A percentile compares a stretch with the other conserved stretches of the same genome.
These are phyloP conservation scores for Westerdykella aurantiaca DNA, from an alignment of 2,329 filamentous ascomycete species.

Conservation along the genomic window DNA sequence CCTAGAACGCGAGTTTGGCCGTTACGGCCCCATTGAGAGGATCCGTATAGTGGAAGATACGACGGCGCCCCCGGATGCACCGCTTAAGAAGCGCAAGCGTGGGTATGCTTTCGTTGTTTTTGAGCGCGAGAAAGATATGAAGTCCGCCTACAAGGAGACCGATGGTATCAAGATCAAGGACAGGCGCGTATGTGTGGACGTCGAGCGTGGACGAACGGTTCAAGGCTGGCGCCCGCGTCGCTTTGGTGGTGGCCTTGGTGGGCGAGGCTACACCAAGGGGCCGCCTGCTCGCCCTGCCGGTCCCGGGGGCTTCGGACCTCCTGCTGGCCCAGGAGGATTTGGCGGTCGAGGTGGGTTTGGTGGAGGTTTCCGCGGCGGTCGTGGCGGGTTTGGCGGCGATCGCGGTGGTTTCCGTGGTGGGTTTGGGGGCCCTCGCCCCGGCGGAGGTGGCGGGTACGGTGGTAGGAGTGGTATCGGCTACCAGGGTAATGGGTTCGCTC, in stretches of 20 bases:
- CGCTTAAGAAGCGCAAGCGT: constrained; percentile 59
- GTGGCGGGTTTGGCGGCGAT: constrained; percentile 45
- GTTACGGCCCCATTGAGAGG: constrained; percentile 89
- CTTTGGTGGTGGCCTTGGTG: constrained; percentile 86
- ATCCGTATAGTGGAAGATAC: constrained; percentile 83
- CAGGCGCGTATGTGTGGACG: constrained; percentile 86
- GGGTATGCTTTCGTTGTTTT: constrained; percentile 97
- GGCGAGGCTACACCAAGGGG: constrained; percentile 85
- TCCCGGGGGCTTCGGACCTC: constrained; percentile 53
- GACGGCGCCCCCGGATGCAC: constrained; percentile 60
- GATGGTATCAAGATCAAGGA: constrained; percentile 93
- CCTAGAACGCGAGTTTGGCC: constrained; percentile 85
- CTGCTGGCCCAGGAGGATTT: constrained; percentile 48
- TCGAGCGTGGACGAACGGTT: constrained; percentile 91
- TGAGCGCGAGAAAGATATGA: constrained; percentile 97
- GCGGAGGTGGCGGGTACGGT: constrained; percentile 37
- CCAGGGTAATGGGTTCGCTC: constrained; percentile 40
- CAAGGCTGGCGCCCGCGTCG: constrained; percentile 89
- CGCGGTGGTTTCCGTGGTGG: constrained; percentile 47
- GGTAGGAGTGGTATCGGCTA: constrained; percentile 45
- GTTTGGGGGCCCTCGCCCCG: constrained; percentile 50
- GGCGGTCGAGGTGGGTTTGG: constrained; percentile 51
- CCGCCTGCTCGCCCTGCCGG: constrained; percentile 64
- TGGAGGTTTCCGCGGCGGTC: constrained; percentile 43
- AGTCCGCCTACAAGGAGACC: constrained; percentile 85